Evolutionary conservation across 805 yeast genomes (phyloP).

Genomic region (Monosporozyma servazzii): DNA sequence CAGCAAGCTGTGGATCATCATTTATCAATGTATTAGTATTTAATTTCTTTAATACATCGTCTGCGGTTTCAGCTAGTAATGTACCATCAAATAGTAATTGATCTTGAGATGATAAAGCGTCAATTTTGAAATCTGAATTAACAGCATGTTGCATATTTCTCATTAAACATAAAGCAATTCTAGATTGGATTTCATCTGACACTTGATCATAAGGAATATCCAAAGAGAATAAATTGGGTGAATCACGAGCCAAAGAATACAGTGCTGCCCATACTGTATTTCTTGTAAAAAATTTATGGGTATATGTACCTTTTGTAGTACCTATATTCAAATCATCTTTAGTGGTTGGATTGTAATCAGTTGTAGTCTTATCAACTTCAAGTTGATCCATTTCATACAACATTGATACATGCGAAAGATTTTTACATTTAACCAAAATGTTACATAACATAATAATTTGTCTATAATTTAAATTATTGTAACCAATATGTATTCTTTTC

Average conservation of each 20-base stretch:
- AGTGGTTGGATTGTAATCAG: not conserved
- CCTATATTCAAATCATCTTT: not conserved
- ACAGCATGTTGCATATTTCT: constrained; percentile 66
- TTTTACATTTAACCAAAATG: constrained; percentile 57
- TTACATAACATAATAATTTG: constrained; percentile 55
- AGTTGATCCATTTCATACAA: constrained; percentile 38
- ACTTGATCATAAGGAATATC: constrained; percentile 57
- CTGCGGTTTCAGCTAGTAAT: constrained; percentile 62
- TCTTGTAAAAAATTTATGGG: constrained; percentile 31
- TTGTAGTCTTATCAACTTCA: not conserved
- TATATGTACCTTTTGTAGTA: not conserved
- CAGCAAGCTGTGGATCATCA: constrained; percentile 9
- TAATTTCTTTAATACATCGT: constrained; percentile 42
- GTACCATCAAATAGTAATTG: constrained; percentile 72
- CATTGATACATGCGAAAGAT: constrained; percentile 60
- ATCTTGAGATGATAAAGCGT: constrained; percentile 34
- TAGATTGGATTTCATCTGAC: constrained; percentile 54
- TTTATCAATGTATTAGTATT: constrained; percentile 29
- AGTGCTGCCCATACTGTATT: constrained; percentile 54
- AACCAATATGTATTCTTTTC: constrained; percentile 61
- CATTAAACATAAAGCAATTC: constrained; percentile 72
- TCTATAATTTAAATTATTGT: constrained; percentile 48
- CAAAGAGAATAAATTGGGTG: constrained; percentile 54
- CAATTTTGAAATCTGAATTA: constrained; percentile 25
- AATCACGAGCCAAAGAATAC: constrained; percentile 55